A percentile compares a stretch with the other conserved stretches of the same genome.
Conservation (phyloP, 495 filamentous ascomycete species). For the Pseudoneurospora amorphoporcata region DNA sequence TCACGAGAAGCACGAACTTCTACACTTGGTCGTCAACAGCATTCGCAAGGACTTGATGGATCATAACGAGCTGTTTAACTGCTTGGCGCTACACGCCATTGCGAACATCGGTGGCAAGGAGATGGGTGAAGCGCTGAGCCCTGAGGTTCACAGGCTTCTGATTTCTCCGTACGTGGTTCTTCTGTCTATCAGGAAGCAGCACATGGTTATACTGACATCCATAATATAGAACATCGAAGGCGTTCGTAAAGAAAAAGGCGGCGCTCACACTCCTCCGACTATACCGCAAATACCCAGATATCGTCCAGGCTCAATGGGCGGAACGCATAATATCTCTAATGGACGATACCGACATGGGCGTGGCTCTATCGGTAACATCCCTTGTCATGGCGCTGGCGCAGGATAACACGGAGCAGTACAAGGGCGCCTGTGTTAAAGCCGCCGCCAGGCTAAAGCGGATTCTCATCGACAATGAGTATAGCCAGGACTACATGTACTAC, state of each 20-base stretch:
- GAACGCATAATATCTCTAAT: slow-evolving; percentile 96
- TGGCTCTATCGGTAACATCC: slow-evolving; percentile 90
- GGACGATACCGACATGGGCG: slow-evolving; percentile 93
- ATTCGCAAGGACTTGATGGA: slow-evolving; percentile 93
- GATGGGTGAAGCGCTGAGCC: slow-evolving; percentile 91
- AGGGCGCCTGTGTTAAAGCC: slow-evolving; percentile 87
- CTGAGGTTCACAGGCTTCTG: slow-evolving; percentile 85
- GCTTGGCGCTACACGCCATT: slow-evolving; percentile 95
- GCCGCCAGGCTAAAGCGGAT: slow-evolving; percentile 81
- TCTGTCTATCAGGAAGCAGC: not conserved
- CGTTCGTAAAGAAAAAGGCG: slow-evolving; percentile 99
- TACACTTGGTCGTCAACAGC: slow-evolving; percentile 96
- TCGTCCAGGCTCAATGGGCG: slow-evolving; percentile 93
- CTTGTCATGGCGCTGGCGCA: slow-evolving; percentile 93
- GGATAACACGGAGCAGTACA: slow-evolving; percentile 87
- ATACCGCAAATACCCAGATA: slow-evolving; percentile 86
- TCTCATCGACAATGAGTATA: slow-evolving; percentile 77
- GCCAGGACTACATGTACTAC: slow-evolving; percentile 91
- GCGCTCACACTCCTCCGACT: slow-evolving; percentile 90
- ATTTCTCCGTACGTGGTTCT: slow-evolving; percentile 75
- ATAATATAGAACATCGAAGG: slow-evolving; percentile 68
- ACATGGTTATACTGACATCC: slow-evolving; percentile 7
- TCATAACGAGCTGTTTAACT: slow-evolving; percentile 95
- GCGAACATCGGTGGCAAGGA: slow-evolving; percentile 94
- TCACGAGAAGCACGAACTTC: slow-evolving; percentile 91